Evolutionary conservation across 139 green algal species (phyloP).

Genomic region (Haematococcus sp.): DNA sequence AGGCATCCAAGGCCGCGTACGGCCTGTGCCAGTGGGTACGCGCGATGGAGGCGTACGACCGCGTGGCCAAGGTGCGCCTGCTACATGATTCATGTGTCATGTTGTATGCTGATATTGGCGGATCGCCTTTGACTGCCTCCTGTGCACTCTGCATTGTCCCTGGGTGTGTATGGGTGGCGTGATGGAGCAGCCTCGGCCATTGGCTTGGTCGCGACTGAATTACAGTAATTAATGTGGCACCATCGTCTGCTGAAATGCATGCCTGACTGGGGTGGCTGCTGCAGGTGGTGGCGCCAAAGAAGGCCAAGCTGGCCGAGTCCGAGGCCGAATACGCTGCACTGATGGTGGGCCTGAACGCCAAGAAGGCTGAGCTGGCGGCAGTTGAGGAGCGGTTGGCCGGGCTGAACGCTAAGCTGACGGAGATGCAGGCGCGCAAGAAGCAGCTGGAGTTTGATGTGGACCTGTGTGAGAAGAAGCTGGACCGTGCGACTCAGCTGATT

Average conservation of each 20-base stretch:
- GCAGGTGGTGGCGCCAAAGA: slow-evolving; percentile 62
- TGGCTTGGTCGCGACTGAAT: too few relatives aligned
- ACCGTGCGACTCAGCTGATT: slow-evolving; percentile 68
- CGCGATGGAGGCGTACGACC: slow-evolving; percentile 79
- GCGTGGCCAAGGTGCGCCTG: slow-evolving; percentile 21
- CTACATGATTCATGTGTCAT: background rate
- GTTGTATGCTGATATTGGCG: too few relatives aligned
- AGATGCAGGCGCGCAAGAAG: slow-evolving; percentile 50
- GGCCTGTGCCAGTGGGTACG: slow-evolving; percentile 75
- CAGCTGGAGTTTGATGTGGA: slow-evolving; percentile 64
- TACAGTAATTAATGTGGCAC: too few relatives aligned
- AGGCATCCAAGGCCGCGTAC: slow-evolving; percentile 64
- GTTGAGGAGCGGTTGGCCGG: slow-evolving; percentile 66
- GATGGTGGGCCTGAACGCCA: slow-evolving; percentile 59
- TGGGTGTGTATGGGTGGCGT: too few relatives aligned
- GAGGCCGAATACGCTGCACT: slow-evolving; percentile 52
- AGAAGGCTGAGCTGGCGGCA: slow-evolving; percentile 64
- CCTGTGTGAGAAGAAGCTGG: slow-evolving; percentile 66
- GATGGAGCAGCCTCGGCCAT: too few relatives aligned
- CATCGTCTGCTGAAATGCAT: too few relatives aligned
- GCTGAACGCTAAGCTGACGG: slow-evolving; percentile 63
- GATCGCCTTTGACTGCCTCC: background rate
- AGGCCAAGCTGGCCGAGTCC: slow-evolving; percentile 50
- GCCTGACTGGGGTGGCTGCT: background rate
- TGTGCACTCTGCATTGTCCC: too few relatives aligned